Evolutionary conservation across 2,329 filamentous ascomycete genomes (phyloP).

Genomic region (Leptographium galeiforme): DNA sequence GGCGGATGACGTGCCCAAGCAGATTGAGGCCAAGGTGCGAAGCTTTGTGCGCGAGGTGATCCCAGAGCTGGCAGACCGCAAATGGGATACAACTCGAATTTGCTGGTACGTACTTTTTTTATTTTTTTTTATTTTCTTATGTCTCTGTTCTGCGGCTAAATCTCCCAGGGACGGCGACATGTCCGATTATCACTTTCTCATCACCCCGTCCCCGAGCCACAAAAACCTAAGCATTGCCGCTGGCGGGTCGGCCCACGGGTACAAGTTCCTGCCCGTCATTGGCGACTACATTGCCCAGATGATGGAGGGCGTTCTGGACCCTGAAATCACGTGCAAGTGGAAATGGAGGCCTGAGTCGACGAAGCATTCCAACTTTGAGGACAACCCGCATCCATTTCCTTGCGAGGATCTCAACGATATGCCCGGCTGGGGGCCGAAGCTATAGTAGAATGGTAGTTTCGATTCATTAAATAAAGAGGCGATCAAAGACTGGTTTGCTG

Average conservation of each 20-base stretch:
- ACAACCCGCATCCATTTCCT: constrained; percentile 2
- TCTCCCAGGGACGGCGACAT: constrained; percentile 4
- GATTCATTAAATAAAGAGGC: too few relatives aligned
- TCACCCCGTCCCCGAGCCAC: neutral
- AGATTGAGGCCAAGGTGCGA: constrained; percentile 33
- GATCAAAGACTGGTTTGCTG: too few relatives aligned
- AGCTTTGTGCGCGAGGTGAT: constrained; percentile 32
- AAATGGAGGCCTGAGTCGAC: neutral
- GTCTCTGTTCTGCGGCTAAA: neutral
- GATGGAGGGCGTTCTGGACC: constrained; percentile 21
- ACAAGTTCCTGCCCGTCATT: constrained; percentile 18
- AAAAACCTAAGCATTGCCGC: constrained; percentile 1
- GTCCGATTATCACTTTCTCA: constrained; percentile 4
- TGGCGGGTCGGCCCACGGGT: constrained; percentile 14
- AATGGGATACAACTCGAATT: constrained; percentile 30
- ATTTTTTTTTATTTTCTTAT: too few relatives aligned
- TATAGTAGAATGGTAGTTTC: too few relatives aligned
- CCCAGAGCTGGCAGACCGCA: constrained; percentile 29
- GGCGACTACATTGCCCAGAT: constrained; percentile 27
- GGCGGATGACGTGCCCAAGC: constrained; percentile 22
- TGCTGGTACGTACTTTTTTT: constrained; percentile 30
- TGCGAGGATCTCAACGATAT: constrained; percentile 2
- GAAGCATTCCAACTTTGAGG: neutral
- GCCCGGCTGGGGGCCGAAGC: neutral
- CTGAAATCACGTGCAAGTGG: constrained; percentile 2